Percentiles rank a stretch among this genome's conserved stretches.
Evolutionary conservation across 1,284 basidiomycete genomes (phyloP).

Genomic region (Cutaneotrichosporon arboriforme): DNA sequence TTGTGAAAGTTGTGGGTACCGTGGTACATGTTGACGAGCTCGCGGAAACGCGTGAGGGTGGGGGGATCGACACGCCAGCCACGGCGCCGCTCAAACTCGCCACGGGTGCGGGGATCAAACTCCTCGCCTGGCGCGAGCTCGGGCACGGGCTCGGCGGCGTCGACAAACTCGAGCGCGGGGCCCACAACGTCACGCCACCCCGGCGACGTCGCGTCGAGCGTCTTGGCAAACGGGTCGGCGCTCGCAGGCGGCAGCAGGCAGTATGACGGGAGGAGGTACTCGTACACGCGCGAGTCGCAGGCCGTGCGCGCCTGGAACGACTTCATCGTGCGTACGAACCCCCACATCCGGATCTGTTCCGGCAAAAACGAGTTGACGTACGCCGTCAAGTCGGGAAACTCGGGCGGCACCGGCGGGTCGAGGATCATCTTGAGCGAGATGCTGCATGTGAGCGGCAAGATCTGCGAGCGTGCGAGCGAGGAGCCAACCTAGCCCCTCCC

Average conservation of each 20-base stretch:
- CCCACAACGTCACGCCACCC: constrained; percentile 41
- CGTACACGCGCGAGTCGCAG: constrained; percentile 93
- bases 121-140: constrained; percentile 43
- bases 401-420: constrained; percentile 62
- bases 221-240: constrained; percentile 58
- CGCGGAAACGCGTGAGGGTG: constrained; percentile 58
- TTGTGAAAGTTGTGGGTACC: constrained; percentile 89
- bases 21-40: constrained; percentile 60
- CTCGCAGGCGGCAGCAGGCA: constrained; percentile 87
- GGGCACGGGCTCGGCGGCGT: constrained; percentile 40
- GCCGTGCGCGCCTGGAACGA: constrained; percentile 85
- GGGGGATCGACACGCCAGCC: constrained; percentile 62
- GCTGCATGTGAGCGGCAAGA: constrained; percentile 16
- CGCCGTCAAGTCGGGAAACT: constrained; percentile 55
- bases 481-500: too few relatives aligned
- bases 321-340: constrained; percentile 78
- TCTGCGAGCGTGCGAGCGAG: background rate
- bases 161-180: constrained; percentile 33
- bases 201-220: constrained; percentile 46
- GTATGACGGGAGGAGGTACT: constrained; percentile 94
- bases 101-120: constrained; percentile 25
- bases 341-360: constrained; percentile 87
- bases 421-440: constrained; percentile 85
- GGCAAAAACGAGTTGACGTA: constrained; percentile 83
- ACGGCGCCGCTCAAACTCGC: constrained; percentile 41